Percentiles rank a stretch among this genome's conserved stretches.
Conservation (phyloP, 169 alveolate species). For the Perkinsus olseni region DNA sequence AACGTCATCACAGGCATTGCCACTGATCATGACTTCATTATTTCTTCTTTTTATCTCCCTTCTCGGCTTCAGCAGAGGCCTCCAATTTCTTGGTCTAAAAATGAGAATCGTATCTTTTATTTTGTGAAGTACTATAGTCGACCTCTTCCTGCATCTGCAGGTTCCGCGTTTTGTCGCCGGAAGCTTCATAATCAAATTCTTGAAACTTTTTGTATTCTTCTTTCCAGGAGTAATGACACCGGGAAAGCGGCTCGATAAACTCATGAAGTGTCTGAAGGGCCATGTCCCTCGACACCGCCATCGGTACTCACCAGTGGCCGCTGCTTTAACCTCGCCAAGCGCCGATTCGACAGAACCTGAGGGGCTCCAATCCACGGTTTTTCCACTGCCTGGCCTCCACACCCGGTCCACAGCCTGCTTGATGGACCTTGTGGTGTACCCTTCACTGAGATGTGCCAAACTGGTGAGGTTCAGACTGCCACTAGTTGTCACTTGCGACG, state of each 20-base stretch:
- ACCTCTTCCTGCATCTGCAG: neutral
- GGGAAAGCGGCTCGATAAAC: constrained; percentile 19
- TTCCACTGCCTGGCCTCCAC: constrained; percentile 10
- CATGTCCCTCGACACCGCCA: neutral
- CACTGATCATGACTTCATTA: neutral
- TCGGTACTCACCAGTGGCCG: neutral
- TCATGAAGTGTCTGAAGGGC: constrained; percentile 18
- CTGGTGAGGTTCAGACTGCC: constrained; percentile 43
- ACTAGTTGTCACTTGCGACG: neutral
- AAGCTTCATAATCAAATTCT: constrained; percentile 12
- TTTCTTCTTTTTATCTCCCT: neutral
- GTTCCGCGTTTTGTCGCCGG: constrained; percentile 9
- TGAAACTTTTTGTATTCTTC: constrained; percentile 9
- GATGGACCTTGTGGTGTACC: constrained; percentile 62
- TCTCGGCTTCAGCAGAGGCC: neutral
- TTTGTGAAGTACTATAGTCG: no score
- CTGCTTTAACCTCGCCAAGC: neutral
- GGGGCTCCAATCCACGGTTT: neutral
- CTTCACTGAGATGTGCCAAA: constrained; percentile 60
- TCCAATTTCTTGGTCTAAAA: neutral
- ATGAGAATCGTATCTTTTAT: neutral
- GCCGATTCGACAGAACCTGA: neutral
- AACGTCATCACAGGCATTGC: neutral
- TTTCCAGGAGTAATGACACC: constrained; percentile 35
- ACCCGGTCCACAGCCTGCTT: constrained; percentile 17